Percentiles rank a stretch among this genome's conserved stretches.
These are phyloP conservation scores for Allantophomopsis lycopodina DNA, from an alignment of 2,329 filamentous ascomycete species.

Conservation along the genomic window DNA sequence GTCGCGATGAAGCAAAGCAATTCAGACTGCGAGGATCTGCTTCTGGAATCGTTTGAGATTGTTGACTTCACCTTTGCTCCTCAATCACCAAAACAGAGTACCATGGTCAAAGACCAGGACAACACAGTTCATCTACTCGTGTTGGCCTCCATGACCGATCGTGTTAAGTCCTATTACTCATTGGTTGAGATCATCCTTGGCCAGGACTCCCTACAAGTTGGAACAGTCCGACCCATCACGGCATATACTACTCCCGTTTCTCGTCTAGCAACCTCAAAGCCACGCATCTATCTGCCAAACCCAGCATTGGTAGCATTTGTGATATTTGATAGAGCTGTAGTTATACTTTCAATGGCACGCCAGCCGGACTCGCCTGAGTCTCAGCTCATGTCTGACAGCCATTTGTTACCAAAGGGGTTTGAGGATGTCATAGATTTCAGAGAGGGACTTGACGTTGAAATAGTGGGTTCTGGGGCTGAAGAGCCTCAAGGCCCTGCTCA, in stretches of 20 bases:
- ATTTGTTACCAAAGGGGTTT: constrained; percentile 51
- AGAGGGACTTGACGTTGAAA: constrained; percentile 46
- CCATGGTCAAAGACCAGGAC: constrained; percentile 28
- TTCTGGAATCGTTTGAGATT: constrained; percentile 51
- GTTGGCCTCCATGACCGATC: constrained; percentile 41
- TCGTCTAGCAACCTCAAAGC: constrained; percentile 26
- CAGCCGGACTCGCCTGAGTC: constrained; percentile 59
- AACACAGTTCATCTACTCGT: constrained; percentile 43
- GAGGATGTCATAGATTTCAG: constrained; percentile 81
- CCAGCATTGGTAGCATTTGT: constrained; percentile 72
- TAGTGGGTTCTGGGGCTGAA: constrained; percentile 50
- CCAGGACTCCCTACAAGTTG: constrained; percentile 37
- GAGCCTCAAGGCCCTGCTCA: constrained; percentile 29
- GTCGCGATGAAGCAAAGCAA: constrained; percentile 43
- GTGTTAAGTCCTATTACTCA: constrained; percentile 47
- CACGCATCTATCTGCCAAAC: constrained; percentile 63
- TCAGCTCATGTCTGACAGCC: constrained; percentile 57
- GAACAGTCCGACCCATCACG: constrained; percentile 54
- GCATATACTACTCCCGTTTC: constrained; percentile 42
- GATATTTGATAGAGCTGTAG: constrained; percentile 64
- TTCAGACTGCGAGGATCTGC: constrained; percentile 30
- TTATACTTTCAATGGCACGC: constrained; percentile 60
- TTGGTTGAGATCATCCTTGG: constrained; percentile 59
- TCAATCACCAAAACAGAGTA: constrained; percentile 33
- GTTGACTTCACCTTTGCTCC: constrained; percentile 67